These are phyloP conservation scores for Wickerhamiella hasegawae DNA, from an alignment of 805 yeast species.

Conservation along the genomic window DNA sequence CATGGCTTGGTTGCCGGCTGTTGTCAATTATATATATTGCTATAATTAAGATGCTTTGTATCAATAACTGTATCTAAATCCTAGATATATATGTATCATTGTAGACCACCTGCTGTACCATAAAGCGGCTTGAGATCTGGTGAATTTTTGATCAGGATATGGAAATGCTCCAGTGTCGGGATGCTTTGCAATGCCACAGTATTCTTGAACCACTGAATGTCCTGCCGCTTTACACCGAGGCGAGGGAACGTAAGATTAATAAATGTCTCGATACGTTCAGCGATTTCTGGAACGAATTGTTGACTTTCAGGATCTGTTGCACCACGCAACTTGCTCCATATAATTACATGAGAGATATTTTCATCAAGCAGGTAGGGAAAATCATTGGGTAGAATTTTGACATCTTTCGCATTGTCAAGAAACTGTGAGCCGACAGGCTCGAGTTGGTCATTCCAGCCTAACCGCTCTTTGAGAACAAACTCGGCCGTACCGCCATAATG, in stretches of 20 bases:
- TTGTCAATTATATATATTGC: not conserved
- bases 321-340: slow-evolving; percentile 36
- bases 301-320: slow-evolving; percentile 30
- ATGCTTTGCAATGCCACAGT: slow-evolving; percentile 42
- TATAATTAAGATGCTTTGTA: not conserved
- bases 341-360: slow-evolving; percentile 35
- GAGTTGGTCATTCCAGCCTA: slow-evolving; percentile 17
- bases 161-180: slow-evolving; percentile 39
- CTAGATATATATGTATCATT: not conserved
- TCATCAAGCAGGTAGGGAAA: slow-evolving; percentile 39
- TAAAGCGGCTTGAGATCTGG: slow-evolving; percentile 9
- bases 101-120: slow-evolving; percentile 5
- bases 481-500: slow-evolving; percentile 16
- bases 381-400: slow-evolving; percentile 34
- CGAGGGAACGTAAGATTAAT: slow-evolving; percentile 28
- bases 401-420: slow-evolving; percentile 19
- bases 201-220: slow-evolving; percentile 40
- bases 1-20: too few relatives aligned
- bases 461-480: slow-evolving; percentile 13
- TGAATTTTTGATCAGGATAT: slow-evolving; percentile 28
- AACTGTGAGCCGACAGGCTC: slow-evolving; percentile 3
- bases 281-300: slow-evolving; percentile 21
- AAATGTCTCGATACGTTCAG: slow-evolving; percentile 25
- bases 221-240: slow-evolving; percentile 23
- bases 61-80: not conserved